phyloP scores from a whole-genome alignment of 2,329 filamentous ascomycete genomes.

The Phyllachora maydis region DNA sequence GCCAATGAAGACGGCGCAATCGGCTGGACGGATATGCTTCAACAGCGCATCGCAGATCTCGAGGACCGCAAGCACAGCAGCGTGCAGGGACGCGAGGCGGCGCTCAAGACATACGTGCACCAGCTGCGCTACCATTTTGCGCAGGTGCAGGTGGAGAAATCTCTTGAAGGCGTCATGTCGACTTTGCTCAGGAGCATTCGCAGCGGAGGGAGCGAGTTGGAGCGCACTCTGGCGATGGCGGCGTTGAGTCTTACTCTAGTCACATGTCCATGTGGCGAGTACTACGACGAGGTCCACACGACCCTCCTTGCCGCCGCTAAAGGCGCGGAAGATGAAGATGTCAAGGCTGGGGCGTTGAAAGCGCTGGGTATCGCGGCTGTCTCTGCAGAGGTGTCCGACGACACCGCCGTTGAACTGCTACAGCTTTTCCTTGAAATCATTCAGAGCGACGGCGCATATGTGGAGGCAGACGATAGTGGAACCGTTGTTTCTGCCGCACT shows the following conservation, averaged over 20 bases:
- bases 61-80: constrained; percentile 60
- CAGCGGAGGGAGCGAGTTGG: constrained; percentile 43
- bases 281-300: constrained; percentile 40
- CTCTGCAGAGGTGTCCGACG: constrained; percentile 52
- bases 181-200: constrained; percentile 53
- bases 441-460: constrained; percentile 54
- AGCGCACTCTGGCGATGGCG: constrained; percentile 50
- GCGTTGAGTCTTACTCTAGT: constrained; percentile 52
- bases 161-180: constrained; percentile 38
- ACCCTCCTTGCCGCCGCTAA: constrained; percentile 41
- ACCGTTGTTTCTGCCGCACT: constrained; percentile 55
- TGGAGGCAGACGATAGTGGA: constrained; percentile 51
- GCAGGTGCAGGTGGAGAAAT: constrained; percentile 35
- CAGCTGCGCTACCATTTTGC: constrained; percentile 50
- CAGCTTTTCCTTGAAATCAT: constrained; percentile 59
- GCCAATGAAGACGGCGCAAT: constrained; percentile 39
- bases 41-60: constrained; percentile 49
- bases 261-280: constrained; percentile 39
- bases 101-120: constrained; percentile 38
- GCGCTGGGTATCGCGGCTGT: constrained; percentile 51
- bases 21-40: constrained; percentile 39
- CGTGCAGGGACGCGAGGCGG: constrained; percentile 45
- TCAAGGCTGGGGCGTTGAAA: constrained; percentile 55
- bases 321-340: constrained; percentile 40
- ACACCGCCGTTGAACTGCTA: constrained; percentile 51